phyloP scores from a whole-genome alignment of 2,329 filamentous ascomycete genomes.

The Alternaria infectoria region DNA sequence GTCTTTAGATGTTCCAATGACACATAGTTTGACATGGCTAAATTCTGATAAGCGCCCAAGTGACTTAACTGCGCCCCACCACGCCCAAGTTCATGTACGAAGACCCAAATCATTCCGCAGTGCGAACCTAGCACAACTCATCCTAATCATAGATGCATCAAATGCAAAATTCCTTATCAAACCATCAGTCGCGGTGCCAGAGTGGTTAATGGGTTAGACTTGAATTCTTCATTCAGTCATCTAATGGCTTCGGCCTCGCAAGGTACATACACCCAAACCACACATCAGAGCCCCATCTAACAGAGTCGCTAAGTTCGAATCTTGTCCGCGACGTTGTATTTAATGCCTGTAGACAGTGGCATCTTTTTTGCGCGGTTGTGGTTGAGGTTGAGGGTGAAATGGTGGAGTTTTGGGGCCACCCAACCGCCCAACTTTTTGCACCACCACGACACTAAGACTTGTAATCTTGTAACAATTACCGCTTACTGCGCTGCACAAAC shows the following conservation, averaged over 20 bases:
- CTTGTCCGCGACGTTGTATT: background rate
- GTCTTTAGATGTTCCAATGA: slow-evolving; percentile 27
- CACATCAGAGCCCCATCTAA: background rate
- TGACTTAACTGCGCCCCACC: slow-evolving; percentile 2
- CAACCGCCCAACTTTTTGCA: background rate
- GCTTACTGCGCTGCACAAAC: too few relatives aligned
- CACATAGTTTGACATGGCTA: background rate
- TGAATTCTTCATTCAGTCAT: slow-evolving; percentile 47
- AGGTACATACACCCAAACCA: slow-evolving; percentile 29
- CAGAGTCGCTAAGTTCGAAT: background rate
- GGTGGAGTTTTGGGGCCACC: background rate
- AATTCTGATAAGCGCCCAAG: background rate
- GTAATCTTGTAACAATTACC: too few relatives aligned
- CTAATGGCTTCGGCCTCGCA: slow-evolving; percentile 52
- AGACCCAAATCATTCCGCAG: background rate
- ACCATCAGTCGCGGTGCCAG: slow-evolving; percentile 42
- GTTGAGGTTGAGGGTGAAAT: background rate
- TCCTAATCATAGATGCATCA: rapidly evolving
- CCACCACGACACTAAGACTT: too few relatives aligned
- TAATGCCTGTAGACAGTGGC: background rate
- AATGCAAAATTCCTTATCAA: background rate
- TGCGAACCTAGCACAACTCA: too few relatives aligned
- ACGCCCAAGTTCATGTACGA: background rate
- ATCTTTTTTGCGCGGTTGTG: background rate
- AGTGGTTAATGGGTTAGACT: slow-evolving; percentile 54